A percentile compares a stretch with the other conserved stretches of the same genome.
These are phyloP conservation scores for Lodderomyces oxycetoniae DNA, from an alignment of 1,139 yeast genomes.

Conservation along the genomic window DNA sequence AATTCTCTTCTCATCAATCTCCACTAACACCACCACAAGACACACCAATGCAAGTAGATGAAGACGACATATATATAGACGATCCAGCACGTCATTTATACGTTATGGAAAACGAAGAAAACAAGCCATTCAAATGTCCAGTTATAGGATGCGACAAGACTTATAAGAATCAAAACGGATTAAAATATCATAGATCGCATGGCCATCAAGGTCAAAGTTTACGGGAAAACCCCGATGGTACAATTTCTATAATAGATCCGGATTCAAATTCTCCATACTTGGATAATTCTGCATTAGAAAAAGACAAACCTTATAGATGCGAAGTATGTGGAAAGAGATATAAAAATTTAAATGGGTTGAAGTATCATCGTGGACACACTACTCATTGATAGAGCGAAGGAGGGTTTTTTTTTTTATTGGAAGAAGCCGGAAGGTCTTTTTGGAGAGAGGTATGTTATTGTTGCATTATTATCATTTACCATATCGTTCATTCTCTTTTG, in stretches of 20 bases:
- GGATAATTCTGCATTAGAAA: constrained; percentile 90
- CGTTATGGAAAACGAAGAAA: constrained; percentile 87
- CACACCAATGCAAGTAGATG: constrained; percentile 34
- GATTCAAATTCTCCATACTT: constrained; percentile 86
- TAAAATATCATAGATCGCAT: constrained; percentile 90
- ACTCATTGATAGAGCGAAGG: constrained; percentile 55
- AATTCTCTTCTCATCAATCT: constrained; percentile 15
- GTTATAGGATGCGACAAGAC: constrained; percentile 98
- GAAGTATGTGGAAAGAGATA: constrained; percentile 97
- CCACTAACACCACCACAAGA: constrained; percentile 15
- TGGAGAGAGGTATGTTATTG: background rate
- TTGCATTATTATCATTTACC: background rate
- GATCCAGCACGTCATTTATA: constrained; percentile 94
- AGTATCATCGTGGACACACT: constrained; percentile 96
- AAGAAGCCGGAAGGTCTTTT: too few species aligned
- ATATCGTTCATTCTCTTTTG: background rate
- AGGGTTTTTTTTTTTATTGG: constrained; percentile 3
- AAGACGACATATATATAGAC: constrained; percentile 64
- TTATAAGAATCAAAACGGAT: constrained; percentile 94
- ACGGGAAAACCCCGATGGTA: constrained; percentile 89
- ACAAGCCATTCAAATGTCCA: constrained; percentile 95
- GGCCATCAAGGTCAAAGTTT: constrained; percentile 96
- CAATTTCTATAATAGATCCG: constrained; percentile 89
- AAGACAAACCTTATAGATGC: constrained; percentile 96
- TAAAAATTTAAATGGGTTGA: constrained; percentile 91